These are phyloP conservation scores for Ogataea saltuana DNA, from an alignment of 805 yeast genomes.

Conservation along the genomic window DNA sequence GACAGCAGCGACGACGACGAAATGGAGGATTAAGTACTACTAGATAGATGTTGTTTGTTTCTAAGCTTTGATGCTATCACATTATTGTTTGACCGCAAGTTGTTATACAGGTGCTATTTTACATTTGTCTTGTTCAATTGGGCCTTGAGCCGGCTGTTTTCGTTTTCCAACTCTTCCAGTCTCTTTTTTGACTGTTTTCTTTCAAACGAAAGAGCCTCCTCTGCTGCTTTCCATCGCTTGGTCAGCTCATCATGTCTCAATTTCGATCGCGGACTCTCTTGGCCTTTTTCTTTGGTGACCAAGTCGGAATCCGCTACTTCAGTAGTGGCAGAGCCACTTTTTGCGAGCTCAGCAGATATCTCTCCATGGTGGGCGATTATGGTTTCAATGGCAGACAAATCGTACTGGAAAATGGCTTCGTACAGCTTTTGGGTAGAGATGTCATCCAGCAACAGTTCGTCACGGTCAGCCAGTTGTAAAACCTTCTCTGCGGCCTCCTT, in stretches of 20 bases:
- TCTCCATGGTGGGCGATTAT: constrained; percentile 56
- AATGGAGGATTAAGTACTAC: constrained; percentile 34
- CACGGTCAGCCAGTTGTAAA: constrained; percentile 39
- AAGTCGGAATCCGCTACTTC: constrained; percentile 10
- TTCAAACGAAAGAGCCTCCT: constrained; percentile 68
- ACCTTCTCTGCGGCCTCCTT: constrained; percentile 58
- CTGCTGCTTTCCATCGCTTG: constrained; percentile 66
- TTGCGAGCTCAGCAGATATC: constrained; percentile 12
- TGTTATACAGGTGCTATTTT: not conserved
- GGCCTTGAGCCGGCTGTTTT: constrained; percentile 43
- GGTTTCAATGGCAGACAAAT: constrained; percentile 60
- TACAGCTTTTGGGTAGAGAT: constrained; percentile 37
- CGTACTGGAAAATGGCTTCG: constrained; percentile 41
- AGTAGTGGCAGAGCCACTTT: constrained; percentile 1
- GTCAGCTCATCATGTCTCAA: constrained; percentile 62
- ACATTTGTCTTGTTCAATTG: constrained; percentile 4
- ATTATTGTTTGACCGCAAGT: no score
- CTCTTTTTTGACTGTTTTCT: constrained; percentile 53
- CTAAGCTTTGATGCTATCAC: no score
- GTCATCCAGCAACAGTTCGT: constrained; percentile 24
- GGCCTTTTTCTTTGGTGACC: not conserved
- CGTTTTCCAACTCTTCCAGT: constrained; percentile 54
- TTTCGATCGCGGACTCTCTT: constrained; percentile 34
- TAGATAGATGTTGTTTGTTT: not conserved
- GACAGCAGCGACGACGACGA: constrained; percentile 35